These are phyloP conservation scores for Conoideocrella luteorostrata DNA, from an alignment of 2,329 filamentous ascomycete species.

Conservation along the genomic window DNA sequence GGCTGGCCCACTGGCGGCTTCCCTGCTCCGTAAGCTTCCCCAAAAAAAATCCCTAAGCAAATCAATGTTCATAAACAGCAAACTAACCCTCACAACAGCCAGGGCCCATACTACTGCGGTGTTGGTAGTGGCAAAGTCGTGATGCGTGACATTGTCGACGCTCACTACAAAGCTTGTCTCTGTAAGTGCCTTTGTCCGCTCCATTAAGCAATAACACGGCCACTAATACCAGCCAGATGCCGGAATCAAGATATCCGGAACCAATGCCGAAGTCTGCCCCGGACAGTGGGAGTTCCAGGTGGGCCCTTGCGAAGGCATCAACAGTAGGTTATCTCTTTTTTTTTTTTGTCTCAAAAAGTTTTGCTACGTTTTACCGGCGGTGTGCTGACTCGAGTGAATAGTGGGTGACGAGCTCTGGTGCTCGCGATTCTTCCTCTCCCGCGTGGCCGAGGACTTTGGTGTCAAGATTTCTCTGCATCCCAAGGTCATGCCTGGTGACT, in stretches of 20 bases:
- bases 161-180: slow-evolving; percentile 57
- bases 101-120: slow-evolving; percentile 62
- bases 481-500: slow-evolving; percentile 87
- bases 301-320: slow-evolving; percentile 80
- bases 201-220: not conserved
- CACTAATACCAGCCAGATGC: slow-evolving; percentile 40
- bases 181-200: too few relatives aligned
- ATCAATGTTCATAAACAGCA: not conserved
- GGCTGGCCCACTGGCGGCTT: slow-evolving; percentile 67
- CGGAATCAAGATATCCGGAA: slow-evolving; percentile 89
- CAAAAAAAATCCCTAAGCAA: not conserved
- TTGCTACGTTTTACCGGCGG: not conserved
- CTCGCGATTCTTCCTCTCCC: slow-evolving; percentile 71
- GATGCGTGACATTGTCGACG: slow-evolving; percentile 93
- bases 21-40: slow-evolving; percentile 59
- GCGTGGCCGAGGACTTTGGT: slow-evolving; percentile 93
- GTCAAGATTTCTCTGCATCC: slow-evolving; percentile 92
- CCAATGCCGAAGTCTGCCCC: slow-evolving; percentile 89
- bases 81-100: slow-evolving; percentile 19
- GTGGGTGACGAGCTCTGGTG: slow-evolving; percentile 98
- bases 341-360: too few relatives aligned
- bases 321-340: too few relatives aligned
- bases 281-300: slow-evolving; percentile 98
- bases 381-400: slow-evolving; percentile 21
- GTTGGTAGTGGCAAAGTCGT: slow-evolving; percentile 95